Conservation (phyloP, 345 rosid genomes). For the Orychophragmus violaceus region DNA sequence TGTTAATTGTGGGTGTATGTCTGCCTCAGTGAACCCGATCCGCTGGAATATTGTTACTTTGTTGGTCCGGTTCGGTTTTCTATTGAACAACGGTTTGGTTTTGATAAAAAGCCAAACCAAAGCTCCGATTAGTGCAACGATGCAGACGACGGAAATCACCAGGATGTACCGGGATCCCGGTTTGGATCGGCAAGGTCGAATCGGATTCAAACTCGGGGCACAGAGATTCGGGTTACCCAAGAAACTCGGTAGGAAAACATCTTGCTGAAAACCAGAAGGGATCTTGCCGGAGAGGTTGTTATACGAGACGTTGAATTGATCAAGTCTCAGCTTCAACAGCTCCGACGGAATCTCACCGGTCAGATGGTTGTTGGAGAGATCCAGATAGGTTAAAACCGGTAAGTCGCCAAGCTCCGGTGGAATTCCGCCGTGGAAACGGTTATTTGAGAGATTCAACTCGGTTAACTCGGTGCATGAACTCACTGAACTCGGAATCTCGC, state of each 20-base stretch:
- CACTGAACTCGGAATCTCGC: conserved; percentile 46
- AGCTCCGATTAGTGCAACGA: conserved; percentile 33
- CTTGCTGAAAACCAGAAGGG: conserved; percentile 41
- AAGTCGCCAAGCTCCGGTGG: conserved; percentile 50
- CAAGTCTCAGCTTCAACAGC: conserved; percentile 45
- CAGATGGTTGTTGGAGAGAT: conserved; percentile 53
- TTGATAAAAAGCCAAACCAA: conserved; percentile 39
- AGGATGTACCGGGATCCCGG: conserved; percentile 24
- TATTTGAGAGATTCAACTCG: conserved; percentile 49
- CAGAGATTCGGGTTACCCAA: conserved; percentile 64
- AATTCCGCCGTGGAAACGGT: conserved; percentile 47
- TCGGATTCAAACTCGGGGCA: conserved; percentile 39
- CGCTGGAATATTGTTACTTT: conserved; percentile 55
- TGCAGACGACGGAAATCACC: conserved; percentile 32
- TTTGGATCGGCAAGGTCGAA: conserved; percentile 41
- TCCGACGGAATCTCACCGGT: conserved; percentile 52
- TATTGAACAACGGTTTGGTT: conserved; percentile 24
- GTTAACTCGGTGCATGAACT: conserved; percentile 39
- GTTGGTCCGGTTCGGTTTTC: conserved; percentile 33
- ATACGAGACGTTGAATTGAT: conserved; percentile 51
- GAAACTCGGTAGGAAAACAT: conserved; percentile 35
- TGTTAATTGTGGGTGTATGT: conserved; percentile 35
- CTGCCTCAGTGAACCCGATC: conserved; percentile 40
- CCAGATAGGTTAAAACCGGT: conserved; percentile 46
- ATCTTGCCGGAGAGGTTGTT: conserved; percentile 48